A percentile compares a stretch with the other conserved stretches of the same genome.
Conservation (phyloP, 2,329 filamentous ascomycete species). For the Aspergillus brunneoviolaceus region DNA sequence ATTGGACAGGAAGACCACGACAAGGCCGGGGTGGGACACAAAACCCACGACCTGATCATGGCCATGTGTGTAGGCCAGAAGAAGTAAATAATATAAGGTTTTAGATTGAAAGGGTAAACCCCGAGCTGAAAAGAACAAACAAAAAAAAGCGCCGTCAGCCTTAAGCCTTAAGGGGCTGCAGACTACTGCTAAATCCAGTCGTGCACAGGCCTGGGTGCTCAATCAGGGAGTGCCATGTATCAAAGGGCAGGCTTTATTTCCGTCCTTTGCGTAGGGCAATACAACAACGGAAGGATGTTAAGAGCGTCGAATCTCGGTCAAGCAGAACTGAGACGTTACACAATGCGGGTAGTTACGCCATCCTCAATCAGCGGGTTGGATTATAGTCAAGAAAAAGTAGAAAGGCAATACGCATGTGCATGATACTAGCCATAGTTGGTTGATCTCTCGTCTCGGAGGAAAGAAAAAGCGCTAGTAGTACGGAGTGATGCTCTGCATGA, state of each 20-base stretch:
- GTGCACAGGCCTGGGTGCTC: constrained; percentile 11
- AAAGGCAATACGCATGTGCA: not conserved
- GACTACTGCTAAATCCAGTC: constrained; percentile 14
- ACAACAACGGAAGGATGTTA: not conserved
- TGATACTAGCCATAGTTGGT: not conserved
- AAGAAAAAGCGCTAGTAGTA: not conserved
- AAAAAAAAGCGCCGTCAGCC: constrained; percentile 29
- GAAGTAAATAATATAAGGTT: constrained; percentile 13
- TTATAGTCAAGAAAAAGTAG: not conserved
- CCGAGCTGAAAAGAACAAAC: not conserved
- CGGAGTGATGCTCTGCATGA: not conserved
- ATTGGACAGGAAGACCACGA: not conserved
- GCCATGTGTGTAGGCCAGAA: not conserved
- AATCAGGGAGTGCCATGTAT: not conserved
- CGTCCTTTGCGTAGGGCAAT: not conserved
- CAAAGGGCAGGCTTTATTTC: not conserved
- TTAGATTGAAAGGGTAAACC: not conserved
- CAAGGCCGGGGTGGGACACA: not conserved
- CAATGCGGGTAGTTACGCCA: not conserved
- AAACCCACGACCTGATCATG: not conserved
- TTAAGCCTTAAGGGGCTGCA: constrained; percentile 40
- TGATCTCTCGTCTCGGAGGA: not conserved
- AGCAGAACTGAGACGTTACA: not conserved
- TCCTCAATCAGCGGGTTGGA: not conserved
- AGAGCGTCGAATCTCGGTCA: not conserved